Evolutionary conservation across 2,329 filamentous ascomycete species (phyloP).

Genomic region (Aschersonia sp.): DNA sequence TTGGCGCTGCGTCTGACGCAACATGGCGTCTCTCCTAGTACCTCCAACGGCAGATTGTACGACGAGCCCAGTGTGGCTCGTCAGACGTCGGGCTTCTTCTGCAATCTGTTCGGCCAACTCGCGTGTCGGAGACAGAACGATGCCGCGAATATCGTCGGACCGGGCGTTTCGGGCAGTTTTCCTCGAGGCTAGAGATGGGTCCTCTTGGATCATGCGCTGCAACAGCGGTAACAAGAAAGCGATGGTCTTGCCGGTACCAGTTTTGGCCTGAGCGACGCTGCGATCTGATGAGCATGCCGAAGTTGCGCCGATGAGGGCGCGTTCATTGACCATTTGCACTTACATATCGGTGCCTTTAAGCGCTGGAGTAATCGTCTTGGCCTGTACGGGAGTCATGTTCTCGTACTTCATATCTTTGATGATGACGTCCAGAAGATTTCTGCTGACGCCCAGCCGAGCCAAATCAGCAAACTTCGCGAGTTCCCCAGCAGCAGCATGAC

Average conservation of each 20-base stretch:
- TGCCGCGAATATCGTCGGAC: slow-evolving; percentile 48
- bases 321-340: slow-evolving; percentile 42
- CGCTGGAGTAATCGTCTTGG: slow-evolving; percentile 65
- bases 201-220: slow-evolving; percentile 56
- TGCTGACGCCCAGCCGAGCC: slow-evolving; percentile 36
- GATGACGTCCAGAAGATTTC: slow-evolving; percentile 52
- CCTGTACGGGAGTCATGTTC: slow-evolving; percentile 86
- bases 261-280: slow-evolving; percentile 86
- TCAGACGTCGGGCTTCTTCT: slow-evolving; percentile 59
- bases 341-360: slow-evolving; percentile 73
- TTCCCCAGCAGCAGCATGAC: slow-evolving; percentile 9
- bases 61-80: slow-evolving; percentile 47
- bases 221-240: slow-evolving; percentile 81
- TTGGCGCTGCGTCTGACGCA: slow-evolving; percentile 51
- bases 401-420: slow-evolving; percentile 59
- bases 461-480: slow-evolving; percentile 31
- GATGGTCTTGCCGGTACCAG: slow-evolving; percentile 91
- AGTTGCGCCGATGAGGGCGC: neutral
- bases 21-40: slow-evolving; percentile 57
- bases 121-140: slow-evolving; percentile 66
- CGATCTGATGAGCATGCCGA: slow-evolving; percentile 7
- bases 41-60: slow-evolving; percentile 79
- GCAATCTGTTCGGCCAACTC: slow-evolving; percentile 73
- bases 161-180: slow-evolving; percentile 19
- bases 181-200: slow-evolving; percentile 43